A percentile compares a stretch with the other conserved stretches of the same genome.
These are phyloP conservation scores for Ustilago bromivora DNA, from an alignment of 1,284 basidiomycete genomes.

Conservation along the genomic window DNA sequence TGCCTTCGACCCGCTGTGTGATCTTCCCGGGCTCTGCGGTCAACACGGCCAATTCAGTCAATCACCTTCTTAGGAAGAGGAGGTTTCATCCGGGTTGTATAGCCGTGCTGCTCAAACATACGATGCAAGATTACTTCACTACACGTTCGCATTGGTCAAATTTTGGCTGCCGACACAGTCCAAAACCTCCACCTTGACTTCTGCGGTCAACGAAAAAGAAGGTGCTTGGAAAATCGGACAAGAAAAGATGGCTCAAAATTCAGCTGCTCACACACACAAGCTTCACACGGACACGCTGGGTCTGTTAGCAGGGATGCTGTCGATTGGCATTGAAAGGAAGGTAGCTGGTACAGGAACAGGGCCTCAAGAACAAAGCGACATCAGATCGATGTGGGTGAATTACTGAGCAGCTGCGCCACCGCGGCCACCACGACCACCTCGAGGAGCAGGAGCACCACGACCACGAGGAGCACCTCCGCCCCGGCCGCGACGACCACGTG, in stretches of 20 bases:
- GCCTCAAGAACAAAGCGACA: background rate
- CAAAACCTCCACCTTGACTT: constrained; percentile 6
- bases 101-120: constrained; percentile 1
- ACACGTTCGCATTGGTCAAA: background rate
- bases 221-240: background rate
- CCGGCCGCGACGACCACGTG: constrained; percentile 35
- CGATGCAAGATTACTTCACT: constrained; percentile 11
- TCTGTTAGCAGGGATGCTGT: background rate
- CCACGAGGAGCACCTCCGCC: constrained; percentile 26
- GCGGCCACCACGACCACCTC: constrained; percentile 17
- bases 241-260: constrained; percentile 2
- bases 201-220: background rate
- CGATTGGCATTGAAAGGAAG: background rate
- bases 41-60: background rate
- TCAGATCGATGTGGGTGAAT: background rate
- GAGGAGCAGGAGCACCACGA: constrained; percentile 17
- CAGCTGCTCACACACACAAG: background rate
- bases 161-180: background rate
- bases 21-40: background rate
- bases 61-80: background rate
- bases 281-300: background rate
- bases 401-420: constrained; percentile 31
- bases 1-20: background rate
- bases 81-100: constrained; percentile 1
- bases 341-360: background rate